A percentile compares a stretch with the other conserved stretches of the same genome.
phyloP scores from a whole-genome alignment of 1,139 yeast species.

The Saccharomyces pastorianus region DNA sequence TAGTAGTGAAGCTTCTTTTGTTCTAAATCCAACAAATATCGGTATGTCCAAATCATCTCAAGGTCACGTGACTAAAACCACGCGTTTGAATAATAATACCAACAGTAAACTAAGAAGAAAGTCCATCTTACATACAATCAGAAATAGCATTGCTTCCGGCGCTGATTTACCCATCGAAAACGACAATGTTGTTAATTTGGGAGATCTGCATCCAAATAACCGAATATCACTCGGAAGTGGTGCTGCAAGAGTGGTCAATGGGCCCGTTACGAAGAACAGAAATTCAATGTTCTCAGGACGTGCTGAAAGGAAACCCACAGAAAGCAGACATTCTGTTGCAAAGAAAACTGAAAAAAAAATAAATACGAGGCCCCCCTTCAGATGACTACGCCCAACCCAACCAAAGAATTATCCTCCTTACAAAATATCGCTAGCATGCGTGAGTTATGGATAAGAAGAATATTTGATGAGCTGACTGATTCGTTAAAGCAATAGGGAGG shows the following conservation, averaged over 20 bases:
- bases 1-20: constrained; percentile 31
- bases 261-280: constrained; percentile 5
- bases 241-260: constrained; percentile 20
- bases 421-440: background rate
- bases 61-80: background rate
- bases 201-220: background rate
- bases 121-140: constrained; percentile 28
- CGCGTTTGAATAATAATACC: constrained; percentile 2
- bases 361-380: constrained; percentile 24
- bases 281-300: constrained; percentile 5
- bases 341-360: constrained; percentile 3
- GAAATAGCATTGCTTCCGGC: constrained; percentile 22
- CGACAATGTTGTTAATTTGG: background rate
- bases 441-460: background rate
- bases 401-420: background rate
- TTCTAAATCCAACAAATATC: constrained; percentile 24
- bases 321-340: constrained; percentile 2
- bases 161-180: constrained; percentile 5
- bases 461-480: background rate
- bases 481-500: background rate
- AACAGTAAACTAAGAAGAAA: constrained; percentile 23
- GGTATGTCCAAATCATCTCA: constrained; percentile 4
- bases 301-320: constrained; percentile 3
- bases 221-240: constrained; percentile 24
- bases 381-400: constrained; percentile 8